A percentile compares a stretch with the other conserved stretches of the same genome.
These are phyloP conservation scores for Aureobasidium lini DNA, from an alignment of 2,329 filamentous ascomycete genomes.

Conservation along the genomic window DNA sequence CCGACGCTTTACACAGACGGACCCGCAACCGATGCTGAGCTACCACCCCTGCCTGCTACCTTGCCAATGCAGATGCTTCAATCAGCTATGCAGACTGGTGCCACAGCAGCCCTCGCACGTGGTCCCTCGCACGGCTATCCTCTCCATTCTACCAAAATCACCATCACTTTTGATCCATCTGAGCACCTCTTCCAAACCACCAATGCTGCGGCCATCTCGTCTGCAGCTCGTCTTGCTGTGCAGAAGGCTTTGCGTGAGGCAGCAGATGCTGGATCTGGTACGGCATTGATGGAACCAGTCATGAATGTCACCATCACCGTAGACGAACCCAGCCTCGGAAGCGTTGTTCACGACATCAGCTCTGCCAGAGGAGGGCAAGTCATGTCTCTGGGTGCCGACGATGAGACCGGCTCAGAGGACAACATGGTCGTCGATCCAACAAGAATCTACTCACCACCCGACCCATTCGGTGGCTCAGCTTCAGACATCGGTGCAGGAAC, in stretches of 20 bases:
- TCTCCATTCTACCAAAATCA: slow-evolving; percentile 67
- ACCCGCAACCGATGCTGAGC: slow-evolving; percentile 32
- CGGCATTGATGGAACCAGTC: slow-evolving; percentile 81
- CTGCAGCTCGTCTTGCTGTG: slow-evolving; percentile 60
- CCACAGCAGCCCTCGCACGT: slow-evolving; percentile 72
- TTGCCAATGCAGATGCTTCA: slow-evolving; percentile 44
- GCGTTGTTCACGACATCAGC: slow-evolving; percentile 74
- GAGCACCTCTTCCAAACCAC: slow-evolving; percentile 61
- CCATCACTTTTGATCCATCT: slow-evolving; percentile 58
- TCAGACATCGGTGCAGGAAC: slow-evolving; percentile 16
- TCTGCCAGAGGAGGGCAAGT: slow-evolving; percentile 67
- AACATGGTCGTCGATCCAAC: slow-evolving; percentile 55
- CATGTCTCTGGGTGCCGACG: slow-evolving; percentile 57
- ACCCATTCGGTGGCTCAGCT: slow-evolving; percentile 58
- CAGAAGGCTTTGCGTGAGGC: slow-evolving; percentile 60
- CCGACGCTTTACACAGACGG: slow-evolving; percentile 40
- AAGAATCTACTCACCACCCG: slow-evolving; percentile 78
- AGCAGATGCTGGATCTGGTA: slow-evolving; percentile 40
- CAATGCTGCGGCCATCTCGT: slow-evolving; percentile 60
- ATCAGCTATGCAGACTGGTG: slow-evolving; percentile 64
- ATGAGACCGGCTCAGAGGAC: slow-evolving; percentile 13
- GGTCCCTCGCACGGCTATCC: slow-evolving; percentile 77
- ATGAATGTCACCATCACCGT: slow-evolving; percentile 85
- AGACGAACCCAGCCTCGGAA: slow-evolving; percentile 71
- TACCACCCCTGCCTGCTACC: slow-evolving; percentile 47